Conservation (phyloP, 2,329 filamentous ascomycete species). For the Talaromyces sp. region DNA sequence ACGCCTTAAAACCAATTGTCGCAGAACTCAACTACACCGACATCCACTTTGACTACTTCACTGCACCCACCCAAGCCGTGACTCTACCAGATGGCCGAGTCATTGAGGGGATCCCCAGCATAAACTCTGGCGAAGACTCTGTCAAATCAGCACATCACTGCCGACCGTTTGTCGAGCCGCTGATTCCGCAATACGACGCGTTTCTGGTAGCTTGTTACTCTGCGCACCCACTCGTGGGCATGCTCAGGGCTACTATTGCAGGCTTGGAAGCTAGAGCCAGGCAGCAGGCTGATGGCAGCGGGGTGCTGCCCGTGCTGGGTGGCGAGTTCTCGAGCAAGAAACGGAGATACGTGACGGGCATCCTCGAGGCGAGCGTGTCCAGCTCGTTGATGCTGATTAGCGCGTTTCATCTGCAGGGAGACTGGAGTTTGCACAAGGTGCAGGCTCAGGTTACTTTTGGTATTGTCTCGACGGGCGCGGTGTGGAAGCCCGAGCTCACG, state of each 20-base stretch:
- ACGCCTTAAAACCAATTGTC: constrained; percentile 36
- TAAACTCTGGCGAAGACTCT: constrained; percentile 71
- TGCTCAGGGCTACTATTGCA: constrained; percentile 47
- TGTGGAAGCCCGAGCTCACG: constrained; percentile 71
- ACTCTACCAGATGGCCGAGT: constrained; percentile 24
- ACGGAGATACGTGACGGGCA: constrained; percentile 64
- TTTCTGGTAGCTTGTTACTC: constrained; percentile 87
- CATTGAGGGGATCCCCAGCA: constrained; percentile 60
- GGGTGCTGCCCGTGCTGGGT: background rate
- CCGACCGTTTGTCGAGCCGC: constrained; percentile 47
- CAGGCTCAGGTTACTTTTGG: constrained; percentile 57
- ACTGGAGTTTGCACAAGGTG: constrained; percentile 27
- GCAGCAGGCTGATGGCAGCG: background rate
- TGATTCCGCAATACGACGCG: constrained; percentile 54
- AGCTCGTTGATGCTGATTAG: constrained; percentile 55
- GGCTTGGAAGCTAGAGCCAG: constrained; percentile 13
- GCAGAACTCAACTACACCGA: constrained; percentile 30
- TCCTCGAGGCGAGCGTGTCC: constrained; percentile 78
- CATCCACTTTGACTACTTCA: constrained; percentile 36
- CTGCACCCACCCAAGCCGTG: constrained; percentile 28
- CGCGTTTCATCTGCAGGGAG: constrained; percentile 27
- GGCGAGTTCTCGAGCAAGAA: constrained; percentile 7
- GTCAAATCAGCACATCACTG: constrained; percentile 58
- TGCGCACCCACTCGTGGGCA: constrained; percentile 68
- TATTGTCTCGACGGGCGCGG: constrained; percentile 80